Evolutionary conservation across 352 stramenopile genomes (phyloP), one percentile per base, ranked within the genome.

Genomic region (Pythium plurisporium): DNA sequence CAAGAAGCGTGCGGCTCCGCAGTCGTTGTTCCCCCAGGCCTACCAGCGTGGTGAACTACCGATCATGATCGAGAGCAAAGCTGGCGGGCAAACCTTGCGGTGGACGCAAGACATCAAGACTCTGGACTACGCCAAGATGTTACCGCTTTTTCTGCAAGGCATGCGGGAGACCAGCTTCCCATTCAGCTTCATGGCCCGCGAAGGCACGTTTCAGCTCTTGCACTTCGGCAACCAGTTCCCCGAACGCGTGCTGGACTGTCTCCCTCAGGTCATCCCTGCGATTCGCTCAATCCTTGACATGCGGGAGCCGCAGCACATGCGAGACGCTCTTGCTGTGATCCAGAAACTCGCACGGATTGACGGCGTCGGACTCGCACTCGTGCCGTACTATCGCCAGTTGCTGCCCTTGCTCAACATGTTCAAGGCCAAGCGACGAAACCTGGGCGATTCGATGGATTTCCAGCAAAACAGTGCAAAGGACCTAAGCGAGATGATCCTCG

Each of bases 341-440:
- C 79, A 91, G 55, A 61, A 72, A 25, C 68, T 94, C n/a, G 60
- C 85, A 27, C 52, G 53, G 14, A 69, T 79, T 1, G 60, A 72
- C 19, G 73, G 75, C 17, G 69, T 97, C 15, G 91, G 92, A 5
- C 75, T 77, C 23, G 70, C 89, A 20, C 69, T 98, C 14, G 88
- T 98, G 31, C 83, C 87, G 31, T 96, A 97, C 73, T 97, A 97
- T 69, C 86, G 91, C 17, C 86, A 96, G 54, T 62, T 98, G 17
- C 72, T 98, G 29, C 80, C 81, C 3, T 66, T 97, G 27, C 75
- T 98, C 55, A 97, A 96, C 53, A 47, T 96, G 50, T 97, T 97
- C 64, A 91, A 90, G 60, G 86, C 71, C 55, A 92, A 95, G 72
- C 74, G 91, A 70, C 70, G 77, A 25, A 98, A 97, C 74, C 67